Evolutionary conservation across 495 filamentous ascomycete genomes (phyloP).

Genomic region (Apodospora peruviana): DNA sequence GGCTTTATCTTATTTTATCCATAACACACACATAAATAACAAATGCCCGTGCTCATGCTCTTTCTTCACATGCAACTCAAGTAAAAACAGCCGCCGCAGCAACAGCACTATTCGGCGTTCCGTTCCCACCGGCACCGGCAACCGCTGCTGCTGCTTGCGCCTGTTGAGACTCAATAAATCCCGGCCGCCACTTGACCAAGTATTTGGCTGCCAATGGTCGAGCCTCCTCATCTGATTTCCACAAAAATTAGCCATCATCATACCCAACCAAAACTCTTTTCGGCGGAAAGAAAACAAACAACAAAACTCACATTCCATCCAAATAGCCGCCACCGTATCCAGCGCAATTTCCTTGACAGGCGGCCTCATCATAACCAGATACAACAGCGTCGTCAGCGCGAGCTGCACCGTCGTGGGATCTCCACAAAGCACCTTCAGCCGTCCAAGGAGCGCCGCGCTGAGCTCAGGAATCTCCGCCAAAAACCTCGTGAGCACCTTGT

Average conservation of each 20-base stretch:
- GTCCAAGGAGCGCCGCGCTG: conserved; percentile 58
- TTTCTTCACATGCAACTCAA: no score
- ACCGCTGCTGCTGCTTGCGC: no score
- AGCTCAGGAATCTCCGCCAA: conserved; percentile 87
- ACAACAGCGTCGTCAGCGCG: conserved; percentile 48
- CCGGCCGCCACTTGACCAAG: conserved; percentile 47
- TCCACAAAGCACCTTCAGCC: conserved; percentile 73
- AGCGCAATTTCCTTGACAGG: conserved; percentile 76
- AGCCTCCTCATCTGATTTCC: conserved; percentile 45
- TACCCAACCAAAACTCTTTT: no score
- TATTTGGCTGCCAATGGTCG: conserved; percentile 49
- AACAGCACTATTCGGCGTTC: no score
- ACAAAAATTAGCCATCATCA: no score
- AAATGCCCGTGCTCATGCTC: no score
- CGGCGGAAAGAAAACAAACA: no score
- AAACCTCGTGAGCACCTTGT: conserved; percentile 84
- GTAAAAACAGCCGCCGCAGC: no score
- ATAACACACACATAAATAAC: no score
- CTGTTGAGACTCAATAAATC: conserved; percentile 38
- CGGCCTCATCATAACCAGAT: conserved; percentile 79
- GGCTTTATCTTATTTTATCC: no score
- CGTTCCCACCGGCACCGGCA: no score
- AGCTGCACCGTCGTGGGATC: conserved; percentile 69
- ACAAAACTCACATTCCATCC: conserved; percentile 73
- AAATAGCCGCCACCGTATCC: conserved; percentile 79